Conservation (phyloP, 2,329 filamentous ascomycete species). For the Dothiorella sarmentorum region DNA sequence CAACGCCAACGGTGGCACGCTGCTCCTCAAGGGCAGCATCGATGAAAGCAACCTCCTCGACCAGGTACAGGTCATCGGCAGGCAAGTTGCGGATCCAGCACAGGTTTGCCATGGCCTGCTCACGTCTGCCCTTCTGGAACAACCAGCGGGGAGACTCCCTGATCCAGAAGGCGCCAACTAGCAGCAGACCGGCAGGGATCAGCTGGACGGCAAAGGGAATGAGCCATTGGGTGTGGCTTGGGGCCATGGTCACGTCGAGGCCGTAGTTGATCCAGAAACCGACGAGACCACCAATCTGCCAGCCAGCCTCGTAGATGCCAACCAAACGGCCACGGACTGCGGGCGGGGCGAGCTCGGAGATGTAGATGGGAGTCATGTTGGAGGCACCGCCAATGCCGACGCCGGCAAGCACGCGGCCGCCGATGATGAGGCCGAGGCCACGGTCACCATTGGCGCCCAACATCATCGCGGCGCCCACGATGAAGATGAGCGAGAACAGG, state of each 20-base stretch:
- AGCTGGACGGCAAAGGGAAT: slow-evolving; percentile 62
- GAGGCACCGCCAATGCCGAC: slow-evolving; percentile 55
- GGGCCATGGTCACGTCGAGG: slow-evolving; percentile 41
- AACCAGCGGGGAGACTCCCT: slow-evolving; percentile 63
- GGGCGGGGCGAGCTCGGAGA: slow-evolving; percentile 56
- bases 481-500: slow-evolving; percentile 61
- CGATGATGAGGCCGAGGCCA: slow-evolving; percentile 56
- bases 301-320: slow-evolving; percentile 55
- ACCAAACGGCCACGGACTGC: slow-evolving; percentile 58
- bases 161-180: slow-evolving; percentile 54
- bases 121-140: slow-evolving; percentile 59
- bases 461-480: slow-evolving; percentile 70
- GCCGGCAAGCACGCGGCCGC: slow-evolving; percentile 56
- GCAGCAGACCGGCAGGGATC: slow-evolving; percentile 28
- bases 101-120: slow-evolving; percentile 49
- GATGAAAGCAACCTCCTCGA: slow-evolving; percentile 69
- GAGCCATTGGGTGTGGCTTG: slow-evolving; percentile 44
- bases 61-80: slow-evolving; percentile 61
- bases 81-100: slow-evolving; percentile 63
- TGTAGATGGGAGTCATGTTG: slow-evolving; percentile 60
- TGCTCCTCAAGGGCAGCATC: slow-evolving; percentile 67
- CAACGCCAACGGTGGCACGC: slow-evolving; percentile 59
- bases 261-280: slow-evolving; percentile 49
- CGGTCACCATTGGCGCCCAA: slow-evolving; percentile 50
- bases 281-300: slow-evolving; percentile 51